Evolutionary conservation across 2,329 filamentous ascomycete genomes (phyloP).

Genomic region (Lecanicillium sp.): DNA sequence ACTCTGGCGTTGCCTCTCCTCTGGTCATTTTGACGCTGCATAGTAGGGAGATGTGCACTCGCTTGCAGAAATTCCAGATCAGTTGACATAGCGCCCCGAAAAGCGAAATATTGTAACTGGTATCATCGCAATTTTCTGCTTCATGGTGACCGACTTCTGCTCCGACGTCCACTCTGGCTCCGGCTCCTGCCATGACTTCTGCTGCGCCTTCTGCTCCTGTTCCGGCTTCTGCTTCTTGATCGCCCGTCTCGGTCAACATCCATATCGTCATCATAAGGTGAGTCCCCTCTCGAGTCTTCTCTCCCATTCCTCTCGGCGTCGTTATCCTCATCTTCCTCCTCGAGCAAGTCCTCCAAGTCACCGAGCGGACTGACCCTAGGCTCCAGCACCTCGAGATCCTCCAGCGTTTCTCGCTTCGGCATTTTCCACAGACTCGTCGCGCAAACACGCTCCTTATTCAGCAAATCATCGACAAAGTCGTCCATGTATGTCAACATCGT

Average conservation of each 20-base stretch:
- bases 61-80: neutral
- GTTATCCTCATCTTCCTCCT: slow-evolving; percentile 46
- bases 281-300: slow-evolving; percentile 34
- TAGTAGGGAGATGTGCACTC: too few relatives aligned
- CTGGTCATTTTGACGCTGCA: neutral
- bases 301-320: slow-evolving; percentile 12
- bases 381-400: slow-evolving; percentile 84
- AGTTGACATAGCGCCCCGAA: neutral
- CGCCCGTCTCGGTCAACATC: slow-evolving; percentile 28
- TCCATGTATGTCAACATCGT: slow-evolving; percentile 77
- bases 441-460: slow-evolving; percentile 84
- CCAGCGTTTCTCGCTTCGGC: slow-evolving; percentile 70
- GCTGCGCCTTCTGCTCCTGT: neutral
- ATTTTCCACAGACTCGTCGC: slow-evolving; percentile 90
- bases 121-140: neutral
- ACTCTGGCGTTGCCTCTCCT: neutral
- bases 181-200: slow-evolving; percentile 9
- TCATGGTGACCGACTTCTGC: neutral
- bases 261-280: slow-evolving; percentile 25
- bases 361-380: slow-evolving; percentile 77
- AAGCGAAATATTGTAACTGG: neutral
- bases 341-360: slow-evolving; percentile 65
- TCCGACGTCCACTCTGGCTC: neutral
- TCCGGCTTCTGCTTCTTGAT: slow-evolving; percentile 14
- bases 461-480: slow-evolving; percentile 85